Conservation (phyloP, 2,329 filamentous ascomycete genomes). For the Clonostachys rosea region DNA sequence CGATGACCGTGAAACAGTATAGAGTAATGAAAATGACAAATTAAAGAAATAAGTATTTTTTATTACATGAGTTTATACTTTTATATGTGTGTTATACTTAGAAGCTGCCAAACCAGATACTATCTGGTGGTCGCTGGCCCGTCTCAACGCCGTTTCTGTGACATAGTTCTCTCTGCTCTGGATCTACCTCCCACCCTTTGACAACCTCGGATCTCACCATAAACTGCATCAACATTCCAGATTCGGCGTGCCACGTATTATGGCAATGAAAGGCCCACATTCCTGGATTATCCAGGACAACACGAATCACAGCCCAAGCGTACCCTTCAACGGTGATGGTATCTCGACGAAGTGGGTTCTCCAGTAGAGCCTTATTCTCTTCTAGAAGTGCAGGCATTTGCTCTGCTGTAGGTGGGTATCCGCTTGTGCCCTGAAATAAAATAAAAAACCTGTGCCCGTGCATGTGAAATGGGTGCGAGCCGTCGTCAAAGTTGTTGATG, state of each 20-base stretch:
- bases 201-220: conserved; percentile 22
- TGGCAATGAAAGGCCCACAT: conserved; percentile 46
- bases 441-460: conserved; percentile 24
- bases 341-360: conserved; percentile 47
- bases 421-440: conserved; percentile 8
- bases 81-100: no score
- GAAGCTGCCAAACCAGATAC: conserved; percentile 25
- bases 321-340: conserved; percentile 37
- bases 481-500: conserved; percentile 56
- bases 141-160: conserved; percentile 15
- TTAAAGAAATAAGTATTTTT: no score
- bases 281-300: conserved; percentile 43
- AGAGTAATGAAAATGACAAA: no score
- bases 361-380: conserved; percentile 12
- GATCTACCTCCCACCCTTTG: conserved; percentile 13
- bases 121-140: conserved; percentile 25
- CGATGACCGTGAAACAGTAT: no score
- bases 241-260: conserved; percentile 52
- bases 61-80: no score
- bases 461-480: conserved; percentile 26
- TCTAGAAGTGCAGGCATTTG: conserved; percentile 16
- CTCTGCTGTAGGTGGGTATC: conserved; percentile 22
- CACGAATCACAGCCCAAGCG: conserved; percentile 42
- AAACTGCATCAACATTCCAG: conserved; percentile 57
- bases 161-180: conserved; percentile 18